Base-by-base conservation (phyloP, 306 rosid genomes). In the Quercus robur region DNA sequence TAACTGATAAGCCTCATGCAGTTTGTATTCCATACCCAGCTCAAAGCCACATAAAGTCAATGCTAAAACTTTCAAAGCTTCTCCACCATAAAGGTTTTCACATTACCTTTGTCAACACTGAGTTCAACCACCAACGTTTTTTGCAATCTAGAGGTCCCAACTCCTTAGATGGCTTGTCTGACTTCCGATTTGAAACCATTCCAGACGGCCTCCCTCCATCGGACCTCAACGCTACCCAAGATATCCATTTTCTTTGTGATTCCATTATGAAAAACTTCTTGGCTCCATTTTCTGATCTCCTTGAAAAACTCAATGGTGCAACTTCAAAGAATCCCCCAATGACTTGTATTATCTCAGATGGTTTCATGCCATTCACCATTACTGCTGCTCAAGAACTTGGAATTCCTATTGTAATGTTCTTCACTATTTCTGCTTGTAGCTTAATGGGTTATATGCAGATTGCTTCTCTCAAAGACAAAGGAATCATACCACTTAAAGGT, bases 401-500 rank as follows among this genome's bases (percentile, higher is more conserved):
- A 20, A 31, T 69, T 14, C 81, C 75, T 25, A 4, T 76, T 7
- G 72, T 49, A 26, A 4, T 63, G 30, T 52, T 76, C 73, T 49
- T 76, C 21, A 3, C 80, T 5, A 1, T 63, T 5, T 49, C 73
- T 67, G 74, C 74, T 2, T 26, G 25, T 20, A 7, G 23, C 9
- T 1, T 67, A 26, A 66, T 77, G 80, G 74, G 74, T 4, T 30
- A 4, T 2, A 14, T 11, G 6, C 74, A 54, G 2, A 0, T 18
- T 77, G 41, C 67, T 66, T 6, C 21, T 31, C 19, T 67, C 18
- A 21, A 7, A 63, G 73, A 67, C 26, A 77, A 67, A 55, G 67
- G 80, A 18, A 21, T 77, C 7, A 15, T 31, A 35, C 80, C 80
- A 33, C 74, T 77, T 35, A 67, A 77, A 77, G 74, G 80, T 77